Base-by-base conservation (phyloP, 305 asterid species). In the Fraxinus albicans region DNA sequence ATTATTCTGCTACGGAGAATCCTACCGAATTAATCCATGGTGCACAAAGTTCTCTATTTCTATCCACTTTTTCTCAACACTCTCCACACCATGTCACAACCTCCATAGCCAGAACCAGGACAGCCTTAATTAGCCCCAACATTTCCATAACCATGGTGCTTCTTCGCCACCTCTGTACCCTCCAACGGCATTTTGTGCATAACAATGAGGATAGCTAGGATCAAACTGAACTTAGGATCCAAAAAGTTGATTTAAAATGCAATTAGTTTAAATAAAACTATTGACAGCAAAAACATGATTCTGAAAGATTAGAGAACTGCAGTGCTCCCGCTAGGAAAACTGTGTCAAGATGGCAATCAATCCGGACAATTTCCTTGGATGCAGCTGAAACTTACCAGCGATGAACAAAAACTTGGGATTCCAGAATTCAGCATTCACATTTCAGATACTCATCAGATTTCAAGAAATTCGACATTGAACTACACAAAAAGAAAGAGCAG, bases 1-100 rank as follows among this genome's bases (percentile, higher is more conserved):
- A 91, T 81, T 42, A 91, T 81, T 42, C 80, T 94, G 88, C 88
- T 91, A 90, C 78, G 89, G 95, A 0, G 90, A 89, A 76, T 93
- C 86, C 89, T 90, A 91, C 81, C 93, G 91, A 8, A 77, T 42
- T 42, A 40, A 80, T 94, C 94, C 50, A 42, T 42, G 15, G 15
- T 1, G 87, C 17, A 70, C 83, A 78, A 80, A 83, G 85, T 89
- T 91, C 80, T 93, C 27, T 86, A 87, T 92, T 17, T 86, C 89
- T 80, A 93, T 69, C 75, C 4, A 42, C 44, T 38, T 53, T 12
- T 21, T 53, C 63, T 50, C 63, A 17, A 21, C 19, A 53, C 19
- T 1, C 6, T 53, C 63, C 63, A 5, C 63, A 53, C 63, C 67
- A 17, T 55, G 67, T 55, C 67, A n/a, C 25, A 19, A n/a, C 25